Evolutionary conservation across 805 yeast genomes (phyloP).

Genomic region (Ogataea ramenticola): DNA sequence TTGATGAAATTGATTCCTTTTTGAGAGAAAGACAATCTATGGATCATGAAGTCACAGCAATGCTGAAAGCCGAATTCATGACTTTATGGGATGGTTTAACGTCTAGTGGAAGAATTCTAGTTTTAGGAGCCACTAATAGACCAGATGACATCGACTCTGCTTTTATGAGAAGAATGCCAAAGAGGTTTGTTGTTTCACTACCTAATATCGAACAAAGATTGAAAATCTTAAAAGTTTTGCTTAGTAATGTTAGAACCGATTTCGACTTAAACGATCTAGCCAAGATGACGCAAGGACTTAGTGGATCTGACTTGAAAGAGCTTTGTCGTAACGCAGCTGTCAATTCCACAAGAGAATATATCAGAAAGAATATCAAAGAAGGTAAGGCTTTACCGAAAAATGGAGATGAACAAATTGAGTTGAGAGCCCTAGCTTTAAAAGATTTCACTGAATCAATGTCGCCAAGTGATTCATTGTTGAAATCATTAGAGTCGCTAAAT

Average conservation of each 20-base stretch:
- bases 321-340: conserved; percentile 91
- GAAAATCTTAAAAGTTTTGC: conserved; percentile 61
- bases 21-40: conserved; percentile 73
- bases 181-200: conserved; percentile 69
- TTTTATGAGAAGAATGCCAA: conserved; percentile 87
- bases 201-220: conserved; percentile 65
- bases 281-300: conserved; percentile 58
- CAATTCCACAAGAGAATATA: conserved; percentile 80
- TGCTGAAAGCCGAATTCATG: conserved; percentile 95
- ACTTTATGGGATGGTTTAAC: conserved; percentile 92
- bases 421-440: conserved; percentile 56
- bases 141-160: conserved; percentile 90
- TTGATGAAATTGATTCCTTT: conserved; percentile 95
- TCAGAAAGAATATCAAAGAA: conserved; percentile 45
- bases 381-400: conserved; percentile 25
- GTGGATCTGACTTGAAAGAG: conserved; percentile 91
- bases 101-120: conserved; percentile 70
- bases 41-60: conserved; percentile 95
- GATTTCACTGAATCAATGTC: conserved; percentile 49
- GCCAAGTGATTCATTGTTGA: conserved; percentile 20
- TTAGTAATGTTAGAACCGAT: conserved; percentile 60
- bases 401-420: conserved; percentile 28
- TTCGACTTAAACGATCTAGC: conserved; percentile 62
- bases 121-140: conserved; percentile 92
- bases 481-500: conserved; percentile 3